Evolutionary conservation across 495 filamentous ascomycete genomes (phyloP).

Genomic region (Lepraria neglecta): DNA sequence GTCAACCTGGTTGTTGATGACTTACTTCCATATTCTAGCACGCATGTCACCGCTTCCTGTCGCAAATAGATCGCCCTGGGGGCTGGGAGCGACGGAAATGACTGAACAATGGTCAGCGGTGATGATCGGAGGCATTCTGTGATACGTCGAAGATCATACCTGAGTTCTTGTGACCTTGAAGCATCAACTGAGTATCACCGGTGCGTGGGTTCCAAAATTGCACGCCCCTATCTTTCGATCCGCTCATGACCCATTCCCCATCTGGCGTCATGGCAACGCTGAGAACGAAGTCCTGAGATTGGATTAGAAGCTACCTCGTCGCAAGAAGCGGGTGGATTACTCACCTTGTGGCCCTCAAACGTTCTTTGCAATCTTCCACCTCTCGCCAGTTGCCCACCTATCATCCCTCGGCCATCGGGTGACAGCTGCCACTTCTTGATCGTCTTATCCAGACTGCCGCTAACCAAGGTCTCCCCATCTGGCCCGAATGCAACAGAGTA

Average conservation of each 20-base stretch:
- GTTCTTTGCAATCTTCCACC: constrained; percentile 79
- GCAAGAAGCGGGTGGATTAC: constrained; percentile 28
- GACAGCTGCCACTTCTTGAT: constrained; percentile 94
- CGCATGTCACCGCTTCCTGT: constrained; percentile 88
- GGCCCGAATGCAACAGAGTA: constrained; percentile 88
- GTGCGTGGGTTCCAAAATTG: constrained; percentile 91
- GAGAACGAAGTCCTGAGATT: constrained; percentile 74
- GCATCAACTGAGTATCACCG: constrained; percentile 82
- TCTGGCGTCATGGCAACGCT: constrained; percentile 84
- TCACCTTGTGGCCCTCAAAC: constrained; percentile 84
- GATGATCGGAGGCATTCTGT: constrained; percentile 1
- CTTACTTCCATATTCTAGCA: constrained; percentile 82
- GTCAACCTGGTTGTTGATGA: constrained; percentile 14
- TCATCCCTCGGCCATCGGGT: constrained; percentile 49
- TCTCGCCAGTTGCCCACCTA: constrained; percentile 57
- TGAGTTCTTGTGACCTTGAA: constrained; percentile 89
- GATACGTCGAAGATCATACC: constrained; percentile 37
- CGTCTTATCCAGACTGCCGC: constrained; percentile 85
- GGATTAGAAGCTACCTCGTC: constrained; percentile 11
- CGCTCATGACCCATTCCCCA: constrained; percentile 83
- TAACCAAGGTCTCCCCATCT: constrained; percentile 79
- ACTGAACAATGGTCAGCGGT: constrained; percentile 40
- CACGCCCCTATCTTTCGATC: constrained; percentile 83
- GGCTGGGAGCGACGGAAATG: constrained; percentile 83
- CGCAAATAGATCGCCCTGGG: constrained; percentile 70